Base-by-base conservation (phyloP, 73 alveolate genomes). In the Breviolum minutum region DNA sequence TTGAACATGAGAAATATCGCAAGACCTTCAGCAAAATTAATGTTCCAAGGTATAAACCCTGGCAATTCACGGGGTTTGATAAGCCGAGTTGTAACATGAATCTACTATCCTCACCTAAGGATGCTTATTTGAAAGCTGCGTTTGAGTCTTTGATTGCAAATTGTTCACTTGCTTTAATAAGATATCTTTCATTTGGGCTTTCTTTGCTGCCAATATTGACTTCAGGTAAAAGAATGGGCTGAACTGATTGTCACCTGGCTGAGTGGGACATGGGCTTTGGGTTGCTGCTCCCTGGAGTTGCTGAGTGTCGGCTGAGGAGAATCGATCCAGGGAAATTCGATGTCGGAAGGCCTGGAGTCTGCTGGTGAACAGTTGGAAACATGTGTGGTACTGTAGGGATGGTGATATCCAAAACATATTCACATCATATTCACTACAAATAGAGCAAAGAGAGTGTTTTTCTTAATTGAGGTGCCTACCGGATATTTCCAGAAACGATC, bases 221-320 rank as follows among this genome's bases (percentile, higher is more conserved):
- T 48, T 29, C 90, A 84, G 93, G 93, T 84, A 61, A 54, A 84
- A 26, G 93, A 84, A 26, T 84, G 93, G 93, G 62, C 13, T 76
- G 60, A 61, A 26, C 1, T 61, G 54, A 24, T 84, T 54, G 93
- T 40, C 66, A 2, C 90, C 40, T 81, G 90, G 90, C 90, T 48
- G 26, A 14, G 16, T 19, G 8, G 70, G 70, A 13, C n/a, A 77
- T 26, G 62, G 63, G 54, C 54, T 0, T 40, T 40, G 54, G 54
- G 54, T 40, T 40, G 54, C 54, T 40, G 54, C 54, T 40, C 54
- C 0, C 54, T 40, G 54, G 54, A 40, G 54, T 40, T 40, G 54
- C 54, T 40, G 54, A 3, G 54, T 40, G 54, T 40, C 54, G 54
- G 54, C 90, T 20, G 32, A 81, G 90, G 90, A 54, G 76, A 84